A percentile compares a stretch with the other conserved stretches of the same genome.
phyloP scores from a whole-genome alignment of 495 filamentous ascomycete species.

The Penicillium ochrochloron region DNA sequence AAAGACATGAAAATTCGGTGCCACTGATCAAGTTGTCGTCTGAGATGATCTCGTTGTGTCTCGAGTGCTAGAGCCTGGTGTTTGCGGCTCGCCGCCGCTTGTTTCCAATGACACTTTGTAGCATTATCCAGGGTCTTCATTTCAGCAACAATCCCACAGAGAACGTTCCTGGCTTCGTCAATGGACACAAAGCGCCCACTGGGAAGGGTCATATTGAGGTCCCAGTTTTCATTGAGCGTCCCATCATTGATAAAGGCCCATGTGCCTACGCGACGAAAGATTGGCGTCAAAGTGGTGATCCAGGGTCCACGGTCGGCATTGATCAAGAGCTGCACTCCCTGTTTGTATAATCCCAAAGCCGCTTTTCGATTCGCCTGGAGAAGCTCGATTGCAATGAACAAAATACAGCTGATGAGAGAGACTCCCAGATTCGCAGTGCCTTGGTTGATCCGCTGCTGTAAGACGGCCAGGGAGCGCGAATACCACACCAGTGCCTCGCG shows the following conservation, averaged over 20 bases:
- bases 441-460: conserved; percentile 49
- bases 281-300: conserved; percentile 18
- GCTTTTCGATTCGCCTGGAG: conserved; percentile 52
- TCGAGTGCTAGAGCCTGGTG: not conserved
- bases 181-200: conserved; percentile 8
- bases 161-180: conserved; percentile 26
- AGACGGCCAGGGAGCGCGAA: conserved; percentile 53
- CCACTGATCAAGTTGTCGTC: conserved; percentile 19
- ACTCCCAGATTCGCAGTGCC: conserved; percentile 39
- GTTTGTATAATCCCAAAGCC: conserved; percentile 47
- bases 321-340: conserved; percentile 36
- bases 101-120: conserved; percentile 15
- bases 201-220: not conserved
- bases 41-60: conserved; percentile 10
- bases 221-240: conserved; percentile 1
- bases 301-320: conserved; percentile 3
- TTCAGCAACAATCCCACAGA: conserved; percentile 23
- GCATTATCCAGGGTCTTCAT: conserved; percentile 24
- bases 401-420: conserved; percentile 52
- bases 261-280: conserved; percentile 25
- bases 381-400: conserved; percentile 60
- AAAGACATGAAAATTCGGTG: conserved; percentile 15
- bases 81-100: conserved; percentile 1
- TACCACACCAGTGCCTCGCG: conserved; percentile 47
- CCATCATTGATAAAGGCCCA: conserved; percentile 20